phyloP scores from a whole-genome alignment of 257 asterid species.

The Ligustrum vulgare region DNA sequence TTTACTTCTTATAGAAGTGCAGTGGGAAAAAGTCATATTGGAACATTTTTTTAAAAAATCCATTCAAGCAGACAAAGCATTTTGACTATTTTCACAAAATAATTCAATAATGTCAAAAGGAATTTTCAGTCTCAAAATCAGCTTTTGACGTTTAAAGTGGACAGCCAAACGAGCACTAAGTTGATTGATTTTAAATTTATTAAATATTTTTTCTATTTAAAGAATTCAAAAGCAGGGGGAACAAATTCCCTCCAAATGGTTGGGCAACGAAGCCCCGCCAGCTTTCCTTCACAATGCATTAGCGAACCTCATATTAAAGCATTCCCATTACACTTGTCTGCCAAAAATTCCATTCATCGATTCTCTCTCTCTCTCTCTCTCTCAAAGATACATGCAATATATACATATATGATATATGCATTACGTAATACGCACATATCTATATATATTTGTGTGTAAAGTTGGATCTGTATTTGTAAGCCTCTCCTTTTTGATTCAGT shows the following conservation, averaged over 20 bases:
- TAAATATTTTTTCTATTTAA: too few relatives aligned
- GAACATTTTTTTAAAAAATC: too few relatives aligned
- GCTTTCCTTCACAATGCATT: not conserved
- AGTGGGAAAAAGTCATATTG: too few relatives aligned
- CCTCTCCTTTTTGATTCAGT: slow-evolving; percentile 23
- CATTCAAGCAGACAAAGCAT: too few relatives aligned
- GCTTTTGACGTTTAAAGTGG: too few relatives aligned
- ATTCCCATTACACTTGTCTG: not conserved
- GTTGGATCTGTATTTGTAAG: not conserved
- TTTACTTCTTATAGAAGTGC: too few relatives aligned
- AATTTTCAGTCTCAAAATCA: too few relatives aligned
- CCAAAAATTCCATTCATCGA: slow-evolving; percentile 12
- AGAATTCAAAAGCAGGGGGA: slow-evolving; percentile 24
- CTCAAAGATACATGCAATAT: not conserved
- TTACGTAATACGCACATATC: too few relatives aligned
- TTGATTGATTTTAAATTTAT: too few relatives aligned
- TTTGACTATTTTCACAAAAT: too few relatives aligned
- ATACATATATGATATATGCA: not conserved
- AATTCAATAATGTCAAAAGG: too few relatives aligned
- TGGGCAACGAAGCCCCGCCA: slow-evolving; percentile 28
- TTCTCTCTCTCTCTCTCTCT: slow-evolving; percentile 15
- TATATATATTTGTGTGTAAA: slow-evolving; percentile 8
- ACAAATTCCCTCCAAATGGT: slow-evolving; percentile 50
- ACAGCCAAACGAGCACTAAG: too few relatives aligned
- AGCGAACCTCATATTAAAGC: not conserved